Base-by-base conservation (phyloP, 2,329 filamentous ascomycete genomes). In the Talaromyces piceae region DNA sequence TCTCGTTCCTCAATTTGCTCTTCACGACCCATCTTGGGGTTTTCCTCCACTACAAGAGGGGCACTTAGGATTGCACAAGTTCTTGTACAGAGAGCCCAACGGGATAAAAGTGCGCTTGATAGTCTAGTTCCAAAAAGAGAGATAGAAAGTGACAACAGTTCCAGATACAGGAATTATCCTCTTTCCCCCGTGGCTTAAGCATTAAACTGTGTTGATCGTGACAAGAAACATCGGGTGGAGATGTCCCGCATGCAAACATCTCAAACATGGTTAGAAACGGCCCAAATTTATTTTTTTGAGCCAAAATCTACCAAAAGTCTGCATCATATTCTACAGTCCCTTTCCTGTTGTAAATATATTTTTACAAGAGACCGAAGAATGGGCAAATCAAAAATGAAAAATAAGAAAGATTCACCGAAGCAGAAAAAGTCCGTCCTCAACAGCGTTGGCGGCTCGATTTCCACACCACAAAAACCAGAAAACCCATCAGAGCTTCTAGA, bases 1-100 rank as follows among this genome's bases (percentile, higher is more conserved):
- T 98, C 93, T 56, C 91, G 85, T 79, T 98, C 93, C 74, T 98
- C 93, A 58, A 84, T 74, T 70, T 98, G 93, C 55, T 98, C 93
- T 77, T 97, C 91, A 67, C 71, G 67, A 50, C 73, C 73, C 73
- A 76, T 76, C 45, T 66, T 62, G 52, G 60, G 60, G 58, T 54
- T 50, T 51, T 37, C 20, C 39, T 43, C 39, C 39, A 25, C 39
- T 26, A 25, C 39, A 5, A 43, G 39, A 43, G 39, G 39, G 39
- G 39, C 22, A 18, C 22, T 16, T 12, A 9, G 6, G 13, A 9
- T 25, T 43, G 20, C 20, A 22, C 39, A 43, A 43, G 23, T 18
- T 43, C 18, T 18, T n/a, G 18, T 22, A n/a, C n/a, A 16, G 44
- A 46, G 22, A 25, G 44, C 25, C 22, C 25, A 23, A 20, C 7